A percentile compares a stretch with the other conserved stretches of the same genome.
phyloP scores from a whole-genome alignment of 2,329 filamentous ascomycete genomes.

The Sporothrix euskadiensis region DNA sequence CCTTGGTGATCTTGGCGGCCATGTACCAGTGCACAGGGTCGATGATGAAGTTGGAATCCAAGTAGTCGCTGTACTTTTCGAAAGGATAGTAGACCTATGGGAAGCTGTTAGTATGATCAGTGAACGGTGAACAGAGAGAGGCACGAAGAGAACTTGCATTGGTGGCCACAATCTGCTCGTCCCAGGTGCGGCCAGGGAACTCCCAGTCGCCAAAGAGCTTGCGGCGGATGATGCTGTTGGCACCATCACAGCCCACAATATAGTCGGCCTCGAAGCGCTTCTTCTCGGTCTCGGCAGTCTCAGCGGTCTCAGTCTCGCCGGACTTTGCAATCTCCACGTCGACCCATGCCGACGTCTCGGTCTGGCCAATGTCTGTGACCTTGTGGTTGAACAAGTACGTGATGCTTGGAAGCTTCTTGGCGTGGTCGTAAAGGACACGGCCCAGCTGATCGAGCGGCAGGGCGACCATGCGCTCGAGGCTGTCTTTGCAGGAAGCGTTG shows the following conservation, averaged over 20 bases:
- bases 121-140: no score
- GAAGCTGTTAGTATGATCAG: neutral
- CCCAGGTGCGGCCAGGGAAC: neutral
- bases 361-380: neutral
- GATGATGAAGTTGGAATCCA: neutral
- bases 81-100: neutral
- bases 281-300: neutral
- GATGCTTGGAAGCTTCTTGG: neutral
- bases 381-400: neutral
- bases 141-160: neutral
- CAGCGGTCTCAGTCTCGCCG: neutral
- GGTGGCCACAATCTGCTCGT: constrained; percentile 14
- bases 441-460: neutral
- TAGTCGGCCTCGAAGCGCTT: neutral
- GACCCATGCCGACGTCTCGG: neutral
- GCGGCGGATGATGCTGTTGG: neutral
- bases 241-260: constrained; percentile 9
- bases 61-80: neutral
- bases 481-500: neutral
- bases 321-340: neutral
- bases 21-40: constrained; percentile 5
- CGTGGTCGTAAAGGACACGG: neutral
- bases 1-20: neutral
- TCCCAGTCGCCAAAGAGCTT: neutral
- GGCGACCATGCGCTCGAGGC: neutral